A percentile compares a stretch with the other conserved stretches of the same genome.
These are phyloP conservation scores for Picocystis salinarum DNA, from an alignment of 139 green algal species.

Conservation along the genomic window DNA sequence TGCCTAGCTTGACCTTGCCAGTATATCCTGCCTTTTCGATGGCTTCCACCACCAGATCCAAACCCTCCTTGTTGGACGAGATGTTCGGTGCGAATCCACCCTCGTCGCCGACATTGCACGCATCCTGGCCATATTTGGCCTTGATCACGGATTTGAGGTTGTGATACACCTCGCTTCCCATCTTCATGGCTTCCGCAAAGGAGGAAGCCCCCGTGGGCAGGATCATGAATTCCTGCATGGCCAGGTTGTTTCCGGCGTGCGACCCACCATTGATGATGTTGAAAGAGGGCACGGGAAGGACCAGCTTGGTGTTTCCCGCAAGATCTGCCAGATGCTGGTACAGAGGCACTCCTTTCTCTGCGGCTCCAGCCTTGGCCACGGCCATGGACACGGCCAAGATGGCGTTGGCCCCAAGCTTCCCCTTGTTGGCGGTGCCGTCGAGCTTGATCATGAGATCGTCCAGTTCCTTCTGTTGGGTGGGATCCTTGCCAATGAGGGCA, in stretches of 20 bases:
- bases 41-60: constrained; percentile 75
- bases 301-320: constrained; percentile 25
- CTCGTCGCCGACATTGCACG: constrained; percentile 96
- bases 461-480: constrained; percentile 67
- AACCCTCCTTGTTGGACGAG: constrained; percentile 76
- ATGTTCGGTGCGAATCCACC: constrained; percentile 97
- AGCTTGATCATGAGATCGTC: constrained; percentile 81
- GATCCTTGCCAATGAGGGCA: constrained; percentile 75
- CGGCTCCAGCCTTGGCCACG: constrained; percentile 74
- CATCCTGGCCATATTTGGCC: constrained; percentile 96
- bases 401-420: constrained; percentile 90
- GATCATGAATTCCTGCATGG: constrained; percentile 99
- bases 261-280: constrained; percentile 99
- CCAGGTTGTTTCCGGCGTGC: constrained; percentile 93
- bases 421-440: constrained; percentile 95
- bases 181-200: constrained; percentile 87
- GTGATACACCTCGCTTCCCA: constrained; percentile 92
- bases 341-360: constrained; percentile 82
- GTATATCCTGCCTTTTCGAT: constrained; percentile 62
- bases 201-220: constrained; percentile 59
- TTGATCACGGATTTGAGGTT: constrained; percentile 70
- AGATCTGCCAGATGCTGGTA: constrained; percentile 54
- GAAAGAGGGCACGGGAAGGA: constrained; percentile 94
- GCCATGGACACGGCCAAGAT: constrained; percentile 96
- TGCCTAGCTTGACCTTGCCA: constrained; percentile 78